A percentile compares a stretch with the other conserved stretches of the same genome.
Evolutionary conservation across 2,329 filamentous ascomycete species (phyloP).

Genomic region (Claviceps sp.): DNA sequence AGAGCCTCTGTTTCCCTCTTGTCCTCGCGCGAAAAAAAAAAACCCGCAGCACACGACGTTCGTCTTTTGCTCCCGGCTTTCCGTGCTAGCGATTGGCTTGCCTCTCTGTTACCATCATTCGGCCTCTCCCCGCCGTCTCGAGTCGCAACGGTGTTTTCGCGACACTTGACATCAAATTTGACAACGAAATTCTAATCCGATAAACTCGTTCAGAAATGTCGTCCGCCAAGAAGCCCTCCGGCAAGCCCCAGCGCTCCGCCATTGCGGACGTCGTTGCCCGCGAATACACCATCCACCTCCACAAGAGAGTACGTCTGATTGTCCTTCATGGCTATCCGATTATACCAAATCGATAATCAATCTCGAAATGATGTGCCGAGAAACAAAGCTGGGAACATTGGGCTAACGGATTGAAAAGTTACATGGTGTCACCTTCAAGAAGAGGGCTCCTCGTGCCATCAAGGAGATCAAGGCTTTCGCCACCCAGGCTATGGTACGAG

Average conservation of each 20-base stretch:
- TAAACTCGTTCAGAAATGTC: slow-evolving; percentile 24
- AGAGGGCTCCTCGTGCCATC: slow-evolving; percentile 94
- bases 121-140: slow-evolving; percentile 1
- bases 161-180: background rate
- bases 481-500: slow-evolving; percentile 83
- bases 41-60: background rate
- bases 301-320: slow-evolving; percentile 59
- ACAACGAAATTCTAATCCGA: slow-evolving; percentile 13
- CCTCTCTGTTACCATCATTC: background rate
- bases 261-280: slow-evolving; percentile 97
- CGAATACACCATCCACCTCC: slow-evolving; percentile 99
- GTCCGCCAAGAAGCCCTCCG: slow-evolving; percentile 25
- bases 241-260: slow-evolving; percentile 61
- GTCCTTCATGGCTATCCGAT: background rate
- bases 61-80: background rate
- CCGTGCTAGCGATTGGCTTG: background rate
- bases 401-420: slow-evolving; percentile 43
- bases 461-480: slow-evolving; percentile 99
- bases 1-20: background rate
- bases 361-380: background rate
- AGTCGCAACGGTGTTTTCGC: slow-evolving; percentile 1
- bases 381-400: slow-evolving; percentile 2
- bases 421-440: slow-evolving; percentile 98
- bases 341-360: background rate
- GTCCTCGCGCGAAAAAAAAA: background rate